Conservation (phyloP, 2,329 filamentous ascomycete species). For the Botrytis elliptica region DNA sequence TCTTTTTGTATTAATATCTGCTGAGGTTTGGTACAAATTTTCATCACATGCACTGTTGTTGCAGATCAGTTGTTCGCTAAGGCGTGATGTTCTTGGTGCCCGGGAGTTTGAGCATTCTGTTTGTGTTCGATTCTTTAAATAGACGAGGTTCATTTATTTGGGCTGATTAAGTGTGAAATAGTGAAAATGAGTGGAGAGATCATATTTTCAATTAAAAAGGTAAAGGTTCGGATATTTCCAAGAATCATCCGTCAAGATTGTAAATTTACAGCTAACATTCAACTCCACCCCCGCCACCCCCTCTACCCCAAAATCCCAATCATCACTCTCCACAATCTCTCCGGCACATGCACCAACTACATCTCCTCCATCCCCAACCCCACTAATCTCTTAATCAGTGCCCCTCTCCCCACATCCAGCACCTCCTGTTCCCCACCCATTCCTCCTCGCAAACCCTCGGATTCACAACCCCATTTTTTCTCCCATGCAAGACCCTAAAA, state of each 20-base stretch:
- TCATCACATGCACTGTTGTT: neutral
- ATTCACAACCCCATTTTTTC: neutral
- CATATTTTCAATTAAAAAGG: neutral
- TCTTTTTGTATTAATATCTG: neutral
- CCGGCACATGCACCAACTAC: neutral
- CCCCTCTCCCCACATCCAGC: neutral
- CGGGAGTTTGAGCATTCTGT: neutral
- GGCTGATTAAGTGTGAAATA: neutral
- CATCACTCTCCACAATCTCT: rapidly evolving
- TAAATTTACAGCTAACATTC: neutral
- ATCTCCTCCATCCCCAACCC: neutral
- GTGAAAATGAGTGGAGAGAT: rapidly evolving
- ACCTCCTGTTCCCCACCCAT: neutral
- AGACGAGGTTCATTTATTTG: too few relatives aligned
- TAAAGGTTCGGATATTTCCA: neutral
- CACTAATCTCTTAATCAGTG: too few relatives aligned
- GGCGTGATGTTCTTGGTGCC: neutral
- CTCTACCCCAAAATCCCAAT: neutral
- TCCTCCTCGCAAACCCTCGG: neutral
- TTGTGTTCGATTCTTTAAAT: neutral
- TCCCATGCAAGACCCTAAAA: neutral
- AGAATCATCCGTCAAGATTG: too few relatives aligned
- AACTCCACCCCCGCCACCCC: neutral
- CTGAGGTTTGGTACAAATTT: neutral
- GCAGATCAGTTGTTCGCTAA: neutral